Percentiles rank a stretch among this genome's conserved stretches.
Evolutionary conservation across 2,329 filamentous ascomycete species (phyloP).

Genomic region (Pseudofabraea citricarpa): DNA sequence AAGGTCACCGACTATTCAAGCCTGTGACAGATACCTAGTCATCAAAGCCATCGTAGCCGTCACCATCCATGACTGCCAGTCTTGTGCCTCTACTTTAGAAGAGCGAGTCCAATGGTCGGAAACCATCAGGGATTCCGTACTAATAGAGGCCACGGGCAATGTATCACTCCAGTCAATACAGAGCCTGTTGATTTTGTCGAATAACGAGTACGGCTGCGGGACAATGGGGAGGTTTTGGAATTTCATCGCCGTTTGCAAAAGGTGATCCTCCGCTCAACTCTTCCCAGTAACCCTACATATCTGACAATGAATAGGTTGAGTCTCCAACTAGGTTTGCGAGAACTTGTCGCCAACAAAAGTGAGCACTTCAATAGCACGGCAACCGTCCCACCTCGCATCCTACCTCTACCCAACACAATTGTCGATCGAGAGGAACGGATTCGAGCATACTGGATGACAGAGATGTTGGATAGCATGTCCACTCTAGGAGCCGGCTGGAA

Average conservation of each 20-base stretch:
- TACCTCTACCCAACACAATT: slow-evolving; percentile 20
- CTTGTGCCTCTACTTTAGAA: slow-evolving; percentile 18
- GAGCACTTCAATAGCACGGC: slow-evolving; percentile 25
- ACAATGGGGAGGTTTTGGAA: slow-evolving; percentile 29
- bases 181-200: slow-evolving; percentile 26
- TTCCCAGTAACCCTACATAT: no score
- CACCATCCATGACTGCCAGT: slow-evolving; percentile 22
- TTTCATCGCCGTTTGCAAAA: slow-evolving; percentile 27
- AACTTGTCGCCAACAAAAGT: slow-evolving; percentile 26
- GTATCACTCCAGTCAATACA: slow-evolving; percentile 27
- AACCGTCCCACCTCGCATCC: slow-evolving; percentile 23
- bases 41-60: slow-evolving; percentile 27
- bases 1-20: no score
- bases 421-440: slow-evolving; percentile 31
- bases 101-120: slow-evolving; percentile 17
- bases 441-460: slow-evolving; percentile 32
- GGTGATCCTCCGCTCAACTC: slow-evolving; percentile 10
- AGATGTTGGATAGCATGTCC: slow-evolving; percentile 30
- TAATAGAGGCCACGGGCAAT: slow-evolving; percentile 24
- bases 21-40: no score
- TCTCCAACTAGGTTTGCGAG: slow-evolving; percentile 24
- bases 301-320: slow-evolving; percentile 19
- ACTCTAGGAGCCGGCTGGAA: slow-evolving; percentile 29
- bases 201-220: slow-evolving; percentile 26
- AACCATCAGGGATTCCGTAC: slow-evolving; percentile 22